phyloP scores from a whole-genome alignment of 2,329 filamentous ascomycete genomes.

The Ophiostoma ulmi region DNA sequence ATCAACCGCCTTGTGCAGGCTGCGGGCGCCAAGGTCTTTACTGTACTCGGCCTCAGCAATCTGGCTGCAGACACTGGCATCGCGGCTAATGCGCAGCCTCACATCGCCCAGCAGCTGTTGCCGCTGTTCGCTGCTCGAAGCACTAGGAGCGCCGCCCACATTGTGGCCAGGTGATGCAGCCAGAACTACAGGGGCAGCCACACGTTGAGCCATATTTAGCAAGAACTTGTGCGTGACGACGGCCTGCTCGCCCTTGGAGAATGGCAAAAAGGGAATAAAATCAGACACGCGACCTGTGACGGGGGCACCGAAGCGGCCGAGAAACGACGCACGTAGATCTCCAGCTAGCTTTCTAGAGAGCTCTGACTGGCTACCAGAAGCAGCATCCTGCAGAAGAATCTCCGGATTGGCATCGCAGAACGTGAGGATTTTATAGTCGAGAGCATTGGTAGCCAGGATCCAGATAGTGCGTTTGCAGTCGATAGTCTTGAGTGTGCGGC shows the following conservation, averaged over 20 bases:
- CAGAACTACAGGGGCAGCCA: conserved; percentile 15
- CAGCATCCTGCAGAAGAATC: not conserved
- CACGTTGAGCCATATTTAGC: conserved; percentile 14
- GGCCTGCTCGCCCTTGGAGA: conserved; percentile 23
- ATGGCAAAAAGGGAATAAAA: conserved; percentile 24
- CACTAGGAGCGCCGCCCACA: not conserved
- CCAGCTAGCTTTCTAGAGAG: not conserved
- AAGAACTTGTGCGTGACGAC: conserved; percentile 24
- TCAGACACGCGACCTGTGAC: conserved; percentile 24
- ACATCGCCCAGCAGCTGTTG: not conserved
- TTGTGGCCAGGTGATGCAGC: not conserved
- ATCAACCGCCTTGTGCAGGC: conserved; percentile 18
- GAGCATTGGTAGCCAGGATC: conserved; percentile 24
- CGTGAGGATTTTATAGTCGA: conserved; percentile 20
- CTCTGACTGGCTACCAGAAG: not conserved
- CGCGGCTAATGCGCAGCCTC: not conserved
- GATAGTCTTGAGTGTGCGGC: conserved; percentile 10
- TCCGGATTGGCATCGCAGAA: conserved; percentile 22
- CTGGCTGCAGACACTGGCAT: conserved; percentile 20
- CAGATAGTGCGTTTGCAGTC: conserved; percentile 24
- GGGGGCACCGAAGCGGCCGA: conserved; percentile 21
- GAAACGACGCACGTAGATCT: conserved; percentile 9
- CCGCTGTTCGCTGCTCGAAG: not conserved
- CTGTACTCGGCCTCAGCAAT: conserved; percentile 20
- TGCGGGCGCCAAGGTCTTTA: conserved; percentile 23